Evolutionary conservation across 345 rosid species (phyloP).

Genomic region (Melaleuca alternifolia): DNA sequence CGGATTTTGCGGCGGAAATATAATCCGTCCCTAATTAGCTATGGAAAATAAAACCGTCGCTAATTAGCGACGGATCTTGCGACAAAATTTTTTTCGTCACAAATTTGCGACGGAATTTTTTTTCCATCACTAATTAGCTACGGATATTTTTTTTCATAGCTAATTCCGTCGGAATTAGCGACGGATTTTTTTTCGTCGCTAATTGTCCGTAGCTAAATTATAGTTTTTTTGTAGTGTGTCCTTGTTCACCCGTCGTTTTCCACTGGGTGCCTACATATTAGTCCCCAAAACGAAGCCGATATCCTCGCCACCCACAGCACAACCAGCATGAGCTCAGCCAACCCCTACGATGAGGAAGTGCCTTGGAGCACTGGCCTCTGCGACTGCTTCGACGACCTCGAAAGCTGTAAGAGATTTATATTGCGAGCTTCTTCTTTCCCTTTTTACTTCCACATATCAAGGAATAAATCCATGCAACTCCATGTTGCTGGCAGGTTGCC

Average conservation of each 20-base stretch:
- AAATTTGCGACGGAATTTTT: too few species aligned
- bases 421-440: background rate
- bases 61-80: too few species aligned
- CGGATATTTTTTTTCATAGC: too few species aligned
- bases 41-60: too few species aligned
- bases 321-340: background rate
- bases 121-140: too few species aligned
- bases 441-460: background rate
- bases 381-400: slow-evolving; percentile 20
- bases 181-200: too few species aligned
- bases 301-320: background rate
- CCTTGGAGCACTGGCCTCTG: slow-evolving; percentile 29
- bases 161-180: too few species aligned
- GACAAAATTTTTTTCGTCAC: too few species aligned
- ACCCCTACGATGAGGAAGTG: background rate
- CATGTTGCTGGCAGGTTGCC: slow-evolving; percentile 13
- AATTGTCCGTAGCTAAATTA: too few species aligned
- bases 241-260: background rate
- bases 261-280: background rate
- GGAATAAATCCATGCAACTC: background rate
- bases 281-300: background rate
- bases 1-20: too few species aligned
- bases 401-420: slow-evolving; percentile 17
- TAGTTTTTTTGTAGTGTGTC: too few species aligned
- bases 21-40: too few species aligned